phyloP scores from a whole-genome alignment of 371 early-diverging fungal genomes.

The Fennellomyces sp. region DNA sequence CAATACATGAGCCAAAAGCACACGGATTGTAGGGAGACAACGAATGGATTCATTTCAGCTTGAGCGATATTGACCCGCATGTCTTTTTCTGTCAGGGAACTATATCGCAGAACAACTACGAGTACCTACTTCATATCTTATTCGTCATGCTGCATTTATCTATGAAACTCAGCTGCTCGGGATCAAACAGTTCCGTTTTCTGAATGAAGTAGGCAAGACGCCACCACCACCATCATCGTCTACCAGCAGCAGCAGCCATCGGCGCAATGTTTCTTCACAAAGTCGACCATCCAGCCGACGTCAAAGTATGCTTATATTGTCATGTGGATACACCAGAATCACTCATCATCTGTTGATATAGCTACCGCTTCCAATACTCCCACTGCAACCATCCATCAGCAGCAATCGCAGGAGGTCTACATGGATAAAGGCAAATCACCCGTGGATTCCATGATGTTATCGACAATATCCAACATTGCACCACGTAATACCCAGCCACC shows the following conservation, averaged over 20 bases:
- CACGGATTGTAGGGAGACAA: conserved; percentile 53
- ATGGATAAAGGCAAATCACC: not conserved
- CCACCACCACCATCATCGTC: conserved; percentile 9
- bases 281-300: conserved; percentile 11
- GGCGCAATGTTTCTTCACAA: not conserved
- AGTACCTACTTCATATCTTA: conserved; percentile 58
- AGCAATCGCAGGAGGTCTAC: not conserved
- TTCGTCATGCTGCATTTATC: conserved; percentile 62
- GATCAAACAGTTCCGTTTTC: conserved; percentile 55
- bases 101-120: conserved; percentile 58
- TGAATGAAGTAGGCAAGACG: conserved; percentile 31
- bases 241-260: not conserved
- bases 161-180: conserved; percentile 68
- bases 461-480: conserved; percentile 27
- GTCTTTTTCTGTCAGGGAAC: conserved; percentile 46
- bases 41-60: not conserved
- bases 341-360: too few species aligned
- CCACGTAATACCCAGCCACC: conserved; percentile 10
- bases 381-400: not conserved
- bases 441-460: conserved; percentile 29
- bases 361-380: not conserved
- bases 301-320: too few species aligned
- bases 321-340: too few species aligned
- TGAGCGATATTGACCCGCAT: not conserved
- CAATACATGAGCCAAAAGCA: conserved; percentile 62